Percentiles rank a stretch among this genome's conserved stretches.
phyloP scores from a whole-genome alignment of 768 basidiomycete species.

The Mrakia gelida region DNA sequence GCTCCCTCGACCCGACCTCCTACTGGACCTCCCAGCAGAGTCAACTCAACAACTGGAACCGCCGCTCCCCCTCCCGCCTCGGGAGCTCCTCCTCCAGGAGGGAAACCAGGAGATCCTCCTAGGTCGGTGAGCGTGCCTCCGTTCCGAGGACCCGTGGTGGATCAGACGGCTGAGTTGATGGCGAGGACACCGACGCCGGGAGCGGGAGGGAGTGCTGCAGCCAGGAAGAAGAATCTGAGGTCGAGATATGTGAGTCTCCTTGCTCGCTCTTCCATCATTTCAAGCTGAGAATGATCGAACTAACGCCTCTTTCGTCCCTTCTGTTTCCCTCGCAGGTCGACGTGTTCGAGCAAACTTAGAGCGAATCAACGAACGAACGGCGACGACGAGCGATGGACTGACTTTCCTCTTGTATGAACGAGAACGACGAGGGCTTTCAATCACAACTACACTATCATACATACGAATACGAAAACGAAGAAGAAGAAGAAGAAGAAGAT shows the following conservation, averaged over 20 bases:
- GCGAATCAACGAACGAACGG: not conserved
- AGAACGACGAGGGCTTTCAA: not conserved
- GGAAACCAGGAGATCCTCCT: conserved; percentile 48
- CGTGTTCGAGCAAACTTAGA: conserved; percentile 23
- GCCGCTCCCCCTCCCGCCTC: conserved; percentile 31
- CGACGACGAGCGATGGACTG: not conserved
- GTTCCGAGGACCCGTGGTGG: conserved; percentile 45
- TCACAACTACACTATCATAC: too few relatives aligned
- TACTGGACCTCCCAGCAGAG: conserved; percentile 51
- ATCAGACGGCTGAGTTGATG: conserved; percentile 26
- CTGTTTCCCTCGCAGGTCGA: not conserved
- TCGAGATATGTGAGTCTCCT: conserved; percentile 65
- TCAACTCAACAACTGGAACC: conserved; percentile 56
- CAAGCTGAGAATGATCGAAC: too few relatives aligned
- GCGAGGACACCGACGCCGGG: conserved; percentile 8
- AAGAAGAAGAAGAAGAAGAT: too few relatives aligned
- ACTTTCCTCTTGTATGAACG: not conserved
- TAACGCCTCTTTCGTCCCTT: not conserved
- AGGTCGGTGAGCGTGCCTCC: conserved; percentile 51
- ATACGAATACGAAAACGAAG: too few relatives aligned
- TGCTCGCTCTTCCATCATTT: not conserved
- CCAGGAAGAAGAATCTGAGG: conserved; percentile 65
- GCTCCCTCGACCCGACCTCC: conserved; percentile 56
- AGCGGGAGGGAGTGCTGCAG: conserved; percentile 55
- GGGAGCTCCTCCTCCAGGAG: conserved; percentile 47